Evolutionary conservation across 1,284 basidiomycete genomes (phyloP).

Genomic region (Coriolopsis trogii): DNA sequence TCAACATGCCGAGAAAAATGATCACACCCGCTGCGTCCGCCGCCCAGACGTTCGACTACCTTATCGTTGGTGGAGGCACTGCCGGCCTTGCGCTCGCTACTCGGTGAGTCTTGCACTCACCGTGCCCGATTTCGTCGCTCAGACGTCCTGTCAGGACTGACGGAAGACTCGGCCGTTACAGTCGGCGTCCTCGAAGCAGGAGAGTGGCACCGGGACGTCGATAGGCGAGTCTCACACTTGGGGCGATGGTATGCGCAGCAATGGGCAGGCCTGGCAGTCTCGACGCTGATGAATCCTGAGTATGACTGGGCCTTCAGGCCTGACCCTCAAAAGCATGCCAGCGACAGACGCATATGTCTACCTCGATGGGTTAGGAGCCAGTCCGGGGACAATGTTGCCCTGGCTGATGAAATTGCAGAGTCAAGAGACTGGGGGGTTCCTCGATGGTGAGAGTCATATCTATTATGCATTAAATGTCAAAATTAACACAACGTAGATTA

Average conservation of each 20-base stretch:
- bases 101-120: neutral
- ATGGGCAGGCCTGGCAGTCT: constrained; percentile 10
- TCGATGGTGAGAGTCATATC: constrained; percentile 8
- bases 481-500: no score
- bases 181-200: constrained; percentile 37
- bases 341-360: constrained; percentile 12
- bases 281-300: constrained; percentile 11
- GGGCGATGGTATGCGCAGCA: constrained; percentile 11
- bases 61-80: constrained; percentile 27
- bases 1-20: neutral
- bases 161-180: constrained; percentile 42
- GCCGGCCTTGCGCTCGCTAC: constrained; percentile 10
- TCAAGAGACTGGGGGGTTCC: constrained; percentile 27
- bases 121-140: neutral
- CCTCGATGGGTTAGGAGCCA: constrained; percentile 9
- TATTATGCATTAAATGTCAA: no score
- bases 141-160: constrained; percentile 30
- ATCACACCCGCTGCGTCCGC: constrained; percentile 21
- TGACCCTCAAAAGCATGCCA: constrained; percentile 20
- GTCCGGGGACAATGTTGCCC: no score
- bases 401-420: neutral
- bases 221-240: neutral
- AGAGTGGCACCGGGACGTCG: constrained; percentile 27
- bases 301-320: constrained; percentile 26
- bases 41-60: constrained; percentile 29